Percentiles rank a stretch among this genome's conserved stretches.
These are phyloP conservation scores for Talaromyces sp. DNA, from an alignment of 2,329 filamentous ascomycete species.

Conservation along the genomic window DNA sequence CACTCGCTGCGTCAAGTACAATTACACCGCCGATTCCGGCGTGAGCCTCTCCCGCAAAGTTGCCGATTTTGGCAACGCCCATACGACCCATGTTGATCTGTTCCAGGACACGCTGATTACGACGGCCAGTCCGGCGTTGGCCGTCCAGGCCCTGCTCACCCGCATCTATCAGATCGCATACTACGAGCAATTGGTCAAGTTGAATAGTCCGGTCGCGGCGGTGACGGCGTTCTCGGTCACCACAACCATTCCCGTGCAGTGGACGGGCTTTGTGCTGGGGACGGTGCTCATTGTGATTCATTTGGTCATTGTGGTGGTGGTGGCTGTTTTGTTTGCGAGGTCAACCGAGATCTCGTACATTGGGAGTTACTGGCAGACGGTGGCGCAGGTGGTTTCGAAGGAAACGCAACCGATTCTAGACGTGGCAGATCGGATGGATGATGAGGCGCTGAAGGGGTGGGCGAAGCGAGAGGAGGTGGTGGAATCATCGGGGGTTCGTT, in stretches of 20 bases:
- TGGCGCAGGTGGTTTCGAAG: neutral
- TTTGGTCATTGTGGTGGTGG: neutral
- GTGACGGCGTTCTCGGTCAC: neutral
- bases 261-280: neutral
- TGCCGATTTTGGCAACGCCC: neutral
- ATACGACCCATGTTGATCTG: neutral
- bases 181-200: neutral
- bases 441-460: neutral
- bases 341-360: neutral
- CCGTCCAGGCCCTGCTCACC: neutral
- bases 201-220: neutral
- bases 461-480: too few relatives aligned
- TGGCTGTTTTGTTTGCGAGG: neutral
- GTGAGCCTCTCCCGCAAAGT: too few relatives aligned
- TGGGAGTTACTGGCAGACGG: neutral
- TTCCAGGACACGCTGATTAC: neutral
- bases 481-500: too few relatives aligned
- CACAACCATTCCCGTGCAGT: neutral
- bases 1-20: too few relatives aligned
- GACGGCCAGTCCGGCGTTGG: neutral
- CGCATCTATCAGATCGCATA: neutral
- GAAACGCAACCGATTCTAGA: neutral
- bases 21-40: too few relatives aligned
- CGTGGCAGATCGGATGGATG: neutral
- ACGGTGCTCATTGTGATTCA: neutral